These are phyloP conservation scores for Tetrahymena borealis DNA, from an alignment of 73 alveolate genomes.

Conservation along the genomic window DNA sequence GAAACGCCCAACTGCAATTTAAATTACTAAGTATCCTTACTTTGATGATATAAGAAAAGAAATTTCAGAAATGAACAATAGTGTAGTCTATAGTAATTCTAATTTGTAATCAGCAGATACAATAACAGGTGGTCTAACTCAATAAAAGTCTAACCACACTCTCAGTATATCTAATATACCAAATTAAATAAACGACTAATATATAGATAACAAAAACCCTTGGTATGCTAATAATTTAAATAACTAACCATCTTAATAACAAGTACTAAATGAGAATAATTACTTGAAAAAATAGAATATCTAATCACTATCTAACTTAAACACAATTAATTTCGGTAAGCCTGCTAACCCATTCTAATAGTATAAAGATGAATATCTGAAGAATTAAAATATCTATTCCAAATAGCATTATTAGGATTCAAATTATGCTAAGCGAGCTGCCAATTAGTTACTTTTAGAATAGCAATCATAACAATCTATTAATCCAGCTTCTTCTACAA, in stretches of 20 bases:
- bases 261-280: not conserved
- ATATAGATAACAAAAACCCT: not conserved
- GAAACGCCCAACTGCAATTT: not conserved
- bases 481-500: not conserved
- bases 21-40: not conserved
- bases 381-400: not conserved
- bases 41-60: not conserved
- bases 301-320: not conserved
- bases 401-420: not conserved
- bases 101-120: not conserved
- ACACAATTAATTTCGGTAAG: not conserved
- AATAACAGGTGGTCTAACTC: not conserved
- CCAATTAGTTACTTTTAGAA: not conserved
- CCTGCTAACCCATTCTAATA: not conserved
- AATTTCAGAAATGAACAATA: not conserved
- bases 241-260: not conserved
- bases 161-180: not conserved
- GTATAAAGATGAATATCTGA: not conserved
- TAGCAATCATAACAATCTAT: not conserved
- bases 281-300: not conserved
- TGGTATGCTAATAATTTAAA: not conserved
- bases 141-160: not conserved
- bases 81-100: not conserved
- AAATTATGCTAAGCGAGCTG: not conserved
- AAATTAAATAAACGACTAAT: not conserved